Evolutionary conservation across 2,329 filamentous ascomycete genomes (phyloP).

Genomic region (Esteya vermicola): DNA sequence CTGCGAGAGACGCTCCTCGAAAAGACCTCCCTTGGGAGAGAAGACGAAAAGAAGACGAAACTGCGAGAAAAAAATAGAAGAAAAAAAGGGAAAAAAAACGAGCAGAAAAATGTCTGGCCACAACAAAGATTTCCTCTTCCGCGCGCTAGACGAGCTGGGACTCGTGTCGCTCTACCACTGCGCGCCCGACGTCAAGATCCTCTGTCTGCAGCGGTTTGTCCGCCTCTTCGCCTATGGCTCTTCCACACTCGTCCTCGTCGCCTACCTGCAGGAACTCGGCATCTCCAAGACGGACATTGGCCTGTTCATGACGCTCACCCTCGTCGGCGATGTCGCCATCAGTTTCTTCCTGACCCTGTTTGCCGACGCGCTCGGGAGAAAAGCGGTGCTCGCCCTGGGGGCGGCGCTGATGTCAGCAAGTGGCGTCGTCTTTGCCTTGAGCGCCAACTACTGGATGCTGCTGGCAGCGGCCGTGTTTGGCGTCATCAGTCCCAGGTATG

Average conservation of each 20-base stretch:
- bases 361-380: constrained; percentile 39
- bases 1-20: too few relatives aligned
- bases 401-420: constrained; percentile 40
- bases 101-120: too few relatives aligned
- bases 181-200: background rate
- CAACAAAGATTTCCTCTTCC: too few relatives aligned
- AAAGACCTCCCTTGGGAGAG: too few relatives aligned
- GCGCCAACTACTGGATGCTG: constrained; percentile 41
- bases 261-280: constrained; percentile 35
- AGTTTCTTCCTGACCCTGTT: constrained; percentile 44
- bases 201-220: constrained; percentile 29
- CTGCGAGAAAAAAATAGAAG: too few relatives aligned
- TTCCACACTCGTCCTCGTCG: constrained; percentile 41
- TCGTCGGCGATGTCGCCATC: constrained; percentile 43
- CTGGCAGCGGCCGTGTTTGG: constrained; percentile 43
- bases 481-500: constrained; percentile 38
- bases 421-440: constrained; percentile 39
- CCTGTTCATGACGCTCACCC: constrained; percentile 51
- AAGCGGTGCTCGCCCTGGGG: constrained; percentile 36
- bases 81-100: too few relatives aligned
- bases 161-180: too few relatives aligned
- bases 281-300: constrained; percentile 39
- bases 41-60: too few relatives aligned
- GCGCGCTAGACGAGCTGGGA: too few relatives aligned
- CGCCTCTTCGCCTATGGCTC: constrained; percentile 50